Base-by-base conservation (phyloP, 495 filamentous ascomycete genomes). In the Penicillium maclennaniae region DNA sequence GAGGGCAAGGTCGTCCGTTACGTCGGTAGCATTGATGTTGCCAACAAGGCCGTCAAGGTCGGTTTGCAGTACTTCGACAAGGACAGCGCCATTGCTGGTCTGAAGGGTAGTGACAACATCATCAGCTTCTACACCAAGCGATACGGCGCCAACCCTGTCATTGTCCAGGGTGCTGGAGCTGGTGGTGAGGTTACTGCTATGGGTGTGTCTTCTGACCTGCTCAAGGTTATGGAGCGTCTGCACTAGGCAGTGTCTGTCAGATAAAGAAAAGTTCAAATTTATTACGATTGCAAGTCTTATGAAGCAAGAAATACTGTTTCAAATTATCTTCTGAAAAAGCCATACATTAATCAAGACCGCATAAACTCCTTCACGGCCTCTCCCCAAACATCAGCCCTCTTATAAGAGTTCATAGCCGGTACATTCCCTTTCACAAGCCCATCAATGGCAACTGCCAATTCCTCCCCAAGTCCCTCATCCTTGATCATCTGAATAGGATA, bases 101-200 rank as follows among this genome's bases (percentile, higher is more conserved):
- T 97, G 51, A 95, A 95, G 78, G 93, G 93, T 36, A 96, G 91
- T 70, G 93, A 96, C 67, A 97, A 97, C 75, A 92, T 97, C 65
- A 93, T 98, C 63, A 93, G 84, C 79, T 96, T 98, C 79, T 95
- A 93, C 71, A 97, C 93, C 41, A 86, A 92, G 77, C 82, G 93
- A 60, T 97, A 98, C 66, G 90, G 89, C 37, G 76, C 75, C 53
- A 95, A 91, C 67, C 89, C 93, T 12, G 72, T 97, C 49, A 93
- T 97, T 65, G 83, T 98, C 44, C 91, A 96, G 77, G 93, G 93
- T 52, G 92, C 91, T 36, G 93, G 92, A 47, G 93, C 93, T 47
- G 93, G 93, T 59, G 91, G 87, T 39, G 92, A 96, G 25, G 91
- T 97, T 34, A 97, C 93, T 31, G 93, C 93, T 25, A 96, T 96